Evolutionary conservation across 2,329 filamentous ascomycete species (phyloP), one percentile per base, ranked within the genome.

Genomic region (Trichoderma polysporum): DNA sequence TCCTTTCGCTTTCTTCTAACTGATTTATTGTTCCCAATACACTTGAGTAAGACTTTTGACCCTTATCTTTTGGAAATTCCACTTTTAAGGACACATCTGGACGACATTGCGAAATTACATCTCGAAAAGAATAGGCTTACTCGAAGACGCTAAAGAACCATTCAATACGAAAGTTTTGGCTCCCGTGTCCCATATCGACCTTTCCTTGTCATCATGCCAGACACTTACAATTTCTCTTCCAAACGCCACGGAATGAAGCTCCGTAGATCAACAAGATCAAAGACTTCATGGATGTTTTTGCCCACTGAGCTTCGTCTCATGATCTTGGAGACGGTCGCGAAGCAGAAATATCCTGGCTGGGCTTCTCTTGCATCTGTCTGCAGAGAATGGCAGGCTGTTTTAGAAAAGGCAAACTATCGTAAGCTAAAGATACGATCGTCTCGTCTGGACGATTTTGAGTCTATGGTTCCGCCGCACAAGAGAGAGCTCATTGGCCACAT

Each of bases 311-410:
- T 79, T 70, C 74, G 75, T 53, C 64, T 72, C 65, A 65, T 75
- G 68, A 77, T 79, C 64, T 67, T 79, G 58, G 67, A 70, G 52
- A 45, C 33, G 67, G 71, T 77, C 60, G 27, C 71, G 67, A 25
- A 61, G 45, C 71, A 75, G 49, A 78, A 74, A 69, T 41, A 73
- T 68, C 68, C 68, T 37, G 74, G 76, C 63, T 78, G 75, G 76
- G 72, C 73, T 68, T 76, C 73, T 59, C 68, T 72, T 62, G 75
- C 76, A 25, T 73, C 75, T 53, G 75, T 78, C 9, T 78, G 74
- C 71, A 76, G 63, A 71, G 77, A 78, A 73, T 79, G 76, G 77
- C 75, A 76, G 66, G 8, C 57, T 52, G 61, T 74, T 66, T 60
- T 79, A 27, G 74, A 77, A 67, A 74, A 69, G 50, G 50, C 19